phyloP scores from a whole-genome alignment of 805 yeast species.

The Tetrapisispora phaffii region DNA sequence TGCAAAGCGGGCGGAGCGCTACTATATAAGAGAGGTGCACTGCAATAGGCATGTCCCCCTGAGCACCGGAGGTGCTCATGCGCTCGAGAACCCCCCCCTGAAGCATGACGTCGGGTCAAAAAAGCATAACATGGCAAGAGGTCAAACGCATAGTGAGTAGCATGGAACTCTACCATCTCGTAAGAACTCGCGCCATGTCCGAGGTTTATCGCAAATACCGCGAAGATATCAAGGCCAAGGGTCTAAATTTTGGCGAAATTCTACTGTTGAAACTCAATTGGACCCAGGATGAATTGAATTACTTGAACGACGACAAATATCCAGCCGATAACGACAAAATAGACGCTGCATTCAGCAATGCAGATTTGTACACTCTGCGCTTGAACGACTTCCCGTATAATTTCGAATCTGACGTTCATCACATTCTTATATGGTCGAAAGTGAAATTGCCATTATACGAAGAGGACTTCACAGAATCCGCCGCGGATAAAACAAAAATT shows the following conservation, averaged over 20 bases:
- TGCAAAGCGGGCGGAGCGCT: too few species aligned
- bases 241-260: constrained; percentile 39
- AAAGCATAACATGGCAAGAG: constrained; percentile 38
- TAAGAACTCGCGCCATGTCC: constrained; percentile 39
- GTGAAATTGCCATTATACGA: constrained; percentile 44
- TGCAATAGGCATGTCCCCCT: too few species aligned
- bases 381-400: constrained; percentile 61
- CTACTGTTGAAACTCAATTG: constrained; percentile 44
- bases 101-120: too few species aligned
- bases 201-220: constrained; percentile 40
- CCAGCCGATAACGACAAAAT: constrained; percentile 16
- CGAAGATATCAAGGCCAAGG: constrained; percentile 25
- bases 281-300: constrained; percentile 30
- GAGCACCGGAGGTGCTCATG: too few species aligned
- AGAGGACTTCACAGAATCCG: constrained; percentile 25
- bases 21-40: too few species aligned
- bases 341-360: constrained; percentile 18
- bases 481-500: constrained; percentile 39
- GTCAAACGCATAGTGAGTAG: constrained; percentile 30
- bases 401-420: constrained; percentile 41
- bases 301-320: constrained; percentile 11
- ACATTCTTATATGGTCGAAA: constrained; percentile 62
- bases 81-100: too few species aligned
- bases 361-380: constrained; percentile 33
- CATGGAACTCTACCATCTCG: constrained; percentile 39